Base-by-base conservation (phyloP, 2,329 filamentous ascomycete species). In the Pyricularia pennisetigena region DNA sequence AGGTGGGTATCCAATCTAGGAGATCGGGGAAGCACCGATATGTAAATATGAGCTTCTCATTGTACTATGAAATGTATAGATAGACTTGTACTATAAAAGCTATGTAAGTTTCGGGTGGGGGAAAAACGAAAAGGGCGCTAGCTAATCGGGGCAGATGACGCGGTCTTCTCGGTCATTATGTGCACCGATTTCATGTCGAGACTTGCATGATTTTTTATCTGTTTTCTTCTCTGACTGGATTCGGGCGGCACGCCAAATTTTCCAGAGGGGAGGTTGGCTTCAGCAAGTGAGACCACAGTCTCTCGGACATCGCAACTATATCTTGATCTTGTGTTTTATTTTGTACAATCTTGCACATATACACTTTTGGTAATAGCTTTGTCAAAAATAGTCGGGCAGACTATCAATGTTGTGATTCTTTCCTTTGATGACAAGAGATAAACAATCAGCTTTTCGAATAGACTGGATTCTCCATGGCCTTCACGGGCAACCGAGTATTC, bases 161-260 rank as follows among this genome's bases (percentile, higher is more conserved):
- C 24, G 57, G 57, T 61, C 57, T 61, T 61, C 23, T 61, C 57
- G 57, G 57, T 24, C 10, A 4, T 61, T 61, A 16, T 10, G 3
- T 61, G 12, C 10, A 26, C 57, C 57, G 57, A 61, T 26, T 23
- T 26, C 57, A 61, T 61, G 57, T 61, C 4, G 57, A 61, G 57
- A 61, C 57, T 23, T 61, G n/a, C n/a, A 61, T 61, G 57, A 61
- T 61, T 61, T 61, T 61, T 61, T 61, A 61, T 24, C 57, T n/a
- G 9, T 59, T 49, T 49, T 49, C 41, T 49, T 49, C 41, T n/a
- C 16, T 49, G 41, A n/a, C 41, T 49, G 41, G 57, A 26, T 26
- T 61, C 57, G 57, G 41, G n/a, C 41, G 23, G 57, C 57, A 61
- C 6, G n/a, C 2, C 10, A 61, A 23, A 61, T 24, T 7, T 12